Conservation (phyloP, 108 stramenopile genomes). For the Skeletonema costatum region DNA sequence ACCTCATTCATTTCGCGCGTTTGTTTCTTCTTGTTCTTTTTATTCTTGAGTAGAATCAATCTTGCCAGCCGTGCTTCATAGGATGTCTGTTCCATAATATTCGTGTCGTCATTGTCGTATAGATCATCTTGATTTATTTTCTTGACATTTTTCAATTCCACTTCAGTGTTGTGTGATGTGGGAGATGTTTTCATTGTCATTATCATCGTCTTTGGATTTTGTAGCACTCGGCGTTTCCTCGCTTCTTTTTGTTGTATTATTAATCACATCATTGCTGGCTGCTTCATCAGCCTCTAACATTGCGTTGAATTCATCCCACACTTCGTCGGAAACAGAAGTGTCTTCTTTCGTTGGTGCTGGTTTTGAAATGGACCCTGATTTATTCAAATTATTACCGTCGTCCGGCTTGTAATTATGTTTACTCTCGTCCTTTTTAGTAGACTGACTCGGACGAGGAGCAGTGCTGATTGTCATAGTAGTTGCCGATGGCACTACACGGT, state of each 20-base stretch:
- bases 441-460: not conserved
- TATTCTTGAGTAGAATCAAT: slow-evolving; percentile 28
- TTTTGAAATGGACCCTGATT: not conserved
- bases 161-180: not conserved
- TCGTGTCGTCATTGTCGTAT: slow-evolving; percentile 25
- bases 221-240: not conserved
- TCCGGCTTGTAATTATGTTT: not conserved
- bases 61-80: slow-evolving; percentile 41
- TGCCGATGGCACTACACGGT: not conserved
- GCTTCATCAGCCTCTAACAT: slow-evolving; percentile 26
- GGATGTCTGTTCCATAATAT: slow-evolving; percentile 35
- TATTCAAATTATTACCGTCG: not conserved
- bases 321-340: slow-evolving; percentile 18
- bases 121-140: slow-evolving; percentile 3
- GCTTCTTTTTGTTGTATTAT: not conserved
- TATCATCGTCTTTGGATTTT: not conserved
- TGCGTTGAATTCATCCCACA: slow-evolving; percentile 44
- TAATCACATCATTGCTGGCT: not conserved
- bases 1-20: not conserved
- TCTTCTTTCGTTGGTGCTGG: not conserved
- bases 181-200: not conserved
- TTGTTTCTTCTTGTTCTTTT: slow-evolving; percentile 4
- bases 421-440: not conserved
- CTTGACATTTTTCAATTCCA: not conserved
- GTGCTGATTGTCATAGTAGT: not conserved